Evolutionary conservation across 2,329 filamentous ascomycete genomes (phyloP).

Genomic region (Paraphoma chrysanthemicola): DNA sequence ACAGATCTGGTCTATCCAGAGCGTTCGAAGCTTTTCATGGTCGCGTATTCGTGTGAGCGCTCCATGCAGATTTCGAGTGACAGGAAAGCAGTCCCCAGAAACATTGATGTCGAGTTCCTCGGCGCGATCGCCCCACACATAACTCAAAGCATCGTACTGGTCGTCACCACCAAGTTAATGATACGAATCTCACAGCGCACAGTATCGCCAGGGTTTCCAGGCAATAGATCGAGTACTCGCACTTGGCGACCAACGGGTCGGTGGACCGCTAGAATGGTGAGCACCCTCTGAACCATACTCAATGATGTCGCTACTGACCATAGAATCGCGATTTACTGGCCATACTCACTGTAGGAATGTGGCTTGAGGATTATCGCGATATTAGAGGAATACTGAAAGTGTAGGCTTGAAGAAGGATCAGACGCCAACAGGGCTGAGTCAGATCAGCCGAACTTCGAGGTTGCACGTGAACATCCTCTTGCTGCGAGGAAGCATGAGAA

Average conservation of each 20-base stretch:
- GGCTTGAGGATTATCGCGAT: too few relatives aligned
- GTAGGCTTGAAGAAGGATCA: too few relatives aligned
- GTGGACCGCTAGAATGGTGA: too few relatives aligned
- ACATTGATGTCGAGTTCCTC: slow-evolving; percentile 13
- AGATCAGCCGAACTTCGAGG: too few relatives aligned
- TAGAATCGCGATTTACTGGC: too few relatives aligned
- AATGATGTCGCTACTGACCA: too few relatives aligned
- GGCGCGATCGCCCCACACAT: slow-evolving; percentile 24
- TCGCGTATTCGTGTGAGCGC: slow-evolving; percentile 24
- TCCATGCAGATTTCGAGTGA: slow-evolving; percentile 23
- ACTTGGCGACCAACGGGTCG: slow-evolving; percentile 8
- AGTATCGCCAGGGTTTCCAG: slow-evolving; percentile 2
- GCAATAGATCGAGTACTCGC: slow-evolving; percentile 14
- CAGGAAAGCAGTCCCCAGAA: slow-evolving; percentile 1
- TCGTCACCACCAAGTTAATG: slow-evolving; percentile 1
- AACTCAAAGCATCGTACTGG: slow-evolving; percentile 26
- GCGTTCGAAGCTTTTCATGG: not conserved
- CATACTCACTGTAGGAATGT: too few relatives aligned
- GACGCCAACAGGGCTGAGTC: too few relatives aligned
- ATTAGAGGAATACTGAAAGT: too few relatives aligned
- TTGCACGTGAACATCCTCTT: too few relatives aligned
- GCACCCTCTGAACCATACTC: too few relatives aligned
- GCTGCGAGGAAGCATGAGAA: too few relatives aligned
- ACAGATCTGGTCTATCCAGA: slow-evolving; percentile 40
- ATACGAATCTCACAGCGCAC: slow-evolving; percentile 11